A percentile compares a stretch with the other conserved stretches of the same genome.
These are phyloP conservation scores for Lindgomyces ingoldianus DNA, from an alignment of 495 filamentous ascomycete species.

Conservation along the genomic window DNA sequence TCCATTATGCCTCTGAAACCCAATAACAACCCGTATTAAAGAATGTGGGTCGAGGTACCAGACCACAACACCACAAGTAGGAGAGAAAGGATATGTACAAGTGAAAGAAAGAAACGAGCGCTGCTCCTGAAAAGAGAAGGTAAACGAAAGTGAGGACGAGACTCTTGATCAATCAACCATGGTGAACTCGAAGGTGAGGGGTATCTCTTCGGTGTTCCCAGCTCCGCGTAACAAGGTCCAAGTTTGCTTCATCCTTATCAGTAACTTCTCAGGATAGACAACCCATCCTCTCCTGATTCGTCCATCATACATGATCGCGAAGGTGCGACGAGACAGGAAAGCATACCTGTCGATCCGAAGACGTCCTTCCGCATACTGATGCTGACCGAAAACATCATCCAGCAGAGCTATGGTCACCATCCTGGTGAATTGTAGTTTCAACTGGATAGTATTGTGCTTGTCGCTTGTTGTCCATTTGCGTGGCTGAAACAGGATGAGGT, in stretches of 20 bases:
- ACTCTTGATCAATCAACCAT: neutral
- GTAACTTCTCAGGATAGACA: neutral
- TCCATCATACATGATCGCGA: neutral
- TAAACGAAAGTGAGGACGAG: neutral
- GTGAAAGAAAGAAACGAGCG: neutral
- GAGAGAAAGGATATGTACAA: constrained; percentile 4
- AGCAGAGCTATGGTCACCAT: neutral
- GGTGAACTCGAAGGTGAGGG: neutral
- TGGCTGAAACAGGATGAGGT: too few species aligned
- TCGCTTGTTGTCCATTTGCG: too few species aligned
- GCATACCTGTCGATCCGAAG: neutral
- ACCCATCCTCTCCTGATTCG: neutral
- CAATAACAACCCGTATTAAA: too few species aligned
- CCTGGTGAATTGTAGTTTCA: neutral
- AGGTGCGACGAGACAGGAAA: constrained; percentile 16
- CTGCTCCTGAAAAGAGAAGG: neutral
- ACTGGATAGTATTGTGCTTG: too few species aligned
- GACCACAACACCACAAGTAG: constrained; percentile 7
- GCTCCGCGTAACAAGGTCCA: neutral
- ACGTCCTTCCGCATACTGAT: neutral
- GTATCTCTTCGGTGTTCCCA: neutral
- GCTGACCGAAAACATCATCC: neutral
- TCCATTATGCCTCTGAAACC: too few species aligned
- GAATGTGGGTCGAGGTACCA: constrained; percentile 3
- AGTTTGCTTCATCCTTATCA: constrained; percentile 24